These are phyloP conservation scores for Meripilus lineatus DNA, from an alignment of 1,284 basidiomycete genomes.

Conservation along the genomic window DNA sequence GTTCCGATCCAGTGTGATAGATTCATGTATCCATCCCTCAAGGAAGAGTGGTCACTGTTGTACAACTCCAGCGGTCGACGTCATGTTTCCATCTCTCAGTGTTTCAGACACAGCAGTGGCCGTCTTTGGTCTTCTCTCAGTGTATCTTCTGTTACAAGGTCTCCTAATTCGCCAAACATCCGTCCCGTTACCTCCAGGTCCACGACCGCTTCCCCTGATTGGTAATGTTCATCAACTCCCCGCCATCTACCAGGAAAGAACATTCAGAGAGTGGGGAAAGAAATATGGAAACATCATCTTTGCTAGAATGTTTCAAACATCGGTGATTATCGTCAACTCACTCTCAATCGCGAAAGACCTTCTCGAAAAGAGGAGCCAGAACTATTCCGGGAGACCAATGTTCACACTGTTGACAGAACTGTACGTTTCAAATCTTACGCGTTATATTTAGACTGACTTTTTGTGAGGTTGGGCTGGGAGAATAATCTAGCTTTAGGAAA, in stretches of 20 bases:
- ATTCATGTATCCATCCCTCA: no score
- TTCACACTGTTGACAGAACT: conserved; percentile 23
- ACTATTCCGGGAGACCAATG: conserved; percentile 40
- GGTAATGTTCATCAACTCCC: background rate
- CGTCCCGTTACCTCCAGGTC: conserved; percentile 12
- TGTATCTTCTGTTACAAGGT: no score
- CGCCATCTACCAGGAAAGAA: background rate
- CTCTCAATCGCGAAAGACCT: conserved; percentile 48
- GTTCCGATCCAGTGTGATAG: no score
- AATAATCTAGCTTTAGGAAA: conserved; percentile 5
- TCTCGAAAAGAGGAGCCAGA: conserved; percentile 47
- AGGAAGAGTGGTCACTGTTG: no score
- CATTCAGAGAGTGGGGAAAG: conserved; percentile 8
- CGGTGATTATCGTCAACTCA: conserved; percentile 19
- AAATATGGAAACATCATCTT: conserved; percentile 26
- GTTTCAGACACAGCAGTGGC: no score
- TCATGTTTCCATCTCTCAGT: no score
- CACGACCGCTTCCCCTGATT: background rate
- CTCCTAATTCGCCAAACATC: background rate
- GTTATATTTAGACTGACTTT: background rate
- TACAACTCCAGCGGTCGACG: no score
- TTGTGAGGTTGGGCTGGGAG: conserved; percentile 13
- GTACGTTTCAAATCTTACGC: conserved; percentile 20
- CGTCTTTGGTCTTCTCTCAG: no score
- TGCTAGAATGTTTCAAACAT: conserved; percentile 31